Evolutionary conservation across 129 eudicot species (phyloP).

Genomic region (Calendula officinalis): DNA sequence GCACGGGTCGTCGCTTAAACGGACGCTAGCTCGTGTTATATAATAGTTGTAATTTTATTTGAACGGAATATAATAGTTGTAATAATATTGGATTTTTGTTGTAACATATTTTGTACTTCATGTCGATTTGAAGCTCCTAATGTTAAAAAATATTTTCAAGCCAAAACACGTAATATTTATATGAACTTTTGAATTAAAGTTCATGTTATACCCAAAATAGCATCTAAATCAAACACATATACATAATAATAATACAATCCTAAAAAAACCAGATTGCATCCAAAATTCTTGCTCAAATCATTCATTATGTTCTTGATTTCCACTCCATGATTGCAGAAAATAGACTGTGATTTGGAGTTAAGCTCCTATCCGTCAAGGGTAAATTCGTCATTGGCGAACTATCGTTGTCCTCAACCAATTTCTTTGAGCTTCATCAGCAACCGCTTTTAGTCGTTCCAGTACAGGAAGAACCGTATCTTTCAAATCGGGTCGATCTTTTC

Average conservation of each 20-base stretch:
- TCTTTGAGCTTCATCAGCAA: slow-evolving; percentile 20
- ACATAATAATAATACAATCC: slow-evolving; percentile 13
- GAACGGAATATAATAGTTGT: too few relatives aligned
- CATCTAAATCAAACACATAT: slow-evolving; percentile 19
- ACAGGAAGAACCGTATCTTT: not conserved
- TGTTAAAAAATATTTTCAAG: not conserved
- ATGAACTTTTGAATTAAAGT: not conserved
- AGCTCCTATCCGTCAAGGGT: slow-evolving; percentile 46
- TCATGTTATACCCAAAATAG: slow-evolving; percentile 11
- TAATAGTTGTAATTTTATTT: too few relatives aligned
- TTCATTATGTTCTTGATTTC: slow-evolving; percentile 47
- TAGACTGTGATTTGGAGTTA: slow-evolving; percentile 72
- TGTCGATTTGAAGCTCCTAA: too few relatives aligned
- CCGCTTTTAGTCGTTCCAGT: slow-evolving; percentile 1
- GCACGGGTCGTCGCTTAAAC: slow-evolving; percentile 41
- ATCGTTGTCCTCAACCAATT: slow-evolving; percentile 60
- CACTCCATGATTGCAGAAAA: slow-evolving; percentile 77
- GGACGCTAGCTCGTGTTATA: slow-evolving; percentile 18
- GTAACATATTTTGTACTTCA: too few relatives aligned
- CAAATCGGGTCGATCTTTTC: not conserved
- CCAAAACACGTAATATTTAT: slow-evolving; percentile 8
- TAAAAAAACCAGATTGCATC: slow-evolving; percentile 9
- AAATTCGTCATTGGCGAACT: slow-evolving; percentile 74
- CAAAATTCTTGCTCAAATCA: slow-evolving; percentile 2
- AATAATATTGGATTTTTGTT: too few relatives aligned